Base-by-base conservation (phyloP, 1,284 basidiomycete genomes). In the Ustilago lituana region DNA sequence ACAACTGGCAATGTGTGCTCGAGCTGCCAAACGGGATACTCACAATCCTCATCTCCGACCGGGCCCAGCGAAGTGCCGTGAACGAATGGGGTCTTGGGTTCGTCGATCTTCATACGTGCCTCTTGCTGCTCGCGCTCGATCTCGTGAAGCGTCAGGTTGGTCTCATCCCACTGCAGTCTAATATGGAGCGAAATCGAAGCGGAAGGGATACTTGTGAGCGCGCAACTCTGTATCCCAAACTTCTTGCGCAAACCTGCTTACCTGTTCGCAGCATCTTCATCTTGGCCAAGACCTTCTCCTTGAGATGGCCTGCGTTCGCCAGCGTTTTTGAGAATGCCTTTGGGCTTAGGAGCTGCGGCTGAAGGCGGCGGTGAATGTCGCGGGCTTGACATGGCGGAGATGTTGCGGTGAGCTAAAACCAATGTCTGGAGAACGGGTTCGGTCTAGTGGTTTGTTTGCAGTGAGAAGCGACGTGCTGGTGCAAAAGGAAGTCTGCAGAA, bases 81-180 rank as follows among this genome's bases (percentile, higher is more conserved):
- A n/a, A 82, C 80, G 35, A 82, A 82, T 14, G 80, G 80, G 4
- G 80, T 82, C 60, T 82, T 82, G 47, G 80, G 80, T 61, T 82
- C 80, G 44, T 82, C 80, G 39, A 82, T 79, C 47, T 68, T 80
- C 80, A 82, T 82, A n/a, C 80, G 67, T 22, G 77, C 64, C 24
- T 60, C 76, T 47, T 73, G 65, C 37, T 72, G 67, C 32, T 80
- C 78, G 14, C 75, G 65, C 43, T 81, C 72, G 40, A 78, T 71
- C 49, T 82, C 73, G 66, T 82, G 76, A 19, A 79, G 56, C 22
- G 78, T 73, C 31, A 82, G 60, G 41, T 82, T 82, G 37, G 69
- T 47, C 51, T 82, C 80, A 54, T 82, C 80, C 80, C 80, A 82
- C 26, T 77, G 74, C 20, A 82, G 65, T 29, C 71, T 73, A 29